phyloP scores from a whole-genome alignment of 2,329 filamentous ascomycete species.

The Thelonectria olida region DNA sequence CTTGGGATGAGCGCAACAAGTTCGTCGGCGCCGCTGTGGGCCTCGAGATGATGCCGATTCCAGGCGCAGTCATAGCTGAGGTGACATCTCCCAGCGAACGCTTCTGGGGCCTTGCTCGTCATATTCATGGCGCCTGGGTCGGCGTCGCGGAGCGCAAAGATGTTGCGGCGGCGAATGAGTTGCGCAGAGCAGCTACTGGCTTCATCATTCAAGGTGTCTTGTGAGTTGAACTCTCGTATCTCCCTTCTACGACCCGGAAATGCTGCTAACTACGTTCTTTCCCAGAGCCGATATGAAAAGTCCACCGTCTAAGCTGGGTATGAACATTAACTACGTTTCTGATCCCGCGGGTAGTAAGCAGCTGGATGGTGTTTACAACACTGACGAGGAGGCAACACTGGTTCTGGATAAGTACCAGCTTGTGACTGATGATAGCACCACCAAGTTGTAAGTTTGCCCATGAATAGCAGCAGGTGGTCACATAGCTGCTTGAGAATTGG shows the following conservation, averaged over 20 bases:
- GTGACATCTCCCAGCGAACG: neutral
- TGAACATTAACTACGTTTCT: slow-evolving; percentile 10
- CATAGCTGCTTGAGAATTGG: neutral
- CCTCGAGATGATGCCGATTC: slow-evolving; percentile 14
- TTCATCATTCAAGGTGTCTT: slow-evolving; percentile 7
- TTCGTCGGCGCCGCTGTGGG: slow-evolving; percentile 14
- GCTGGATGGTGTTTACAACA: neutral
- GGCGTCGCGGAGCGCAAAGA: slow-evolving; percentile 9
- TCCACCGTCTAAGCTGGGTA: neutral
- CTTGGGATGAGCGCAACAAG: slow-evolving; percentile 12
- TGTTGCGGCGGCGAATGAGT: slow-evolving; percentile 11
- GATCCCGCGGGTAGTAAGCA: slow-evolving; percentile 15
- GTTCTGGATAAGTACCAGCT: slow-evolving; percentile 6
- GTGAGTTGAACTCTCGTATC: neutral
- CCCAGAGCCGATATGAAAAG: neutral
- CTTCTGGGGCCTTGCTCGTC: slow-evolving; percentile 10
- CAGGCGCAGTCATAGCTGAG: neutral
- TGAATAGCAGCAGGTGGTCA: too few species aligned
- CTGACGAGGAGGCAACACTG: neutral
- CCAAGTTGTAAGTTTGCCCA: slow-evolving; percentile 8
- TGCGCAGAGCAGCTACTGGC: slow-evolving; percentile 8
- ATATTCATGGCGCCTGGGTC: slow-evolving; percentile 9
- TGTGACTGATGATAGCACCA: slow-evolving; percentile 14
- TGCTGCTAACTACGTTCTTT: neutral
- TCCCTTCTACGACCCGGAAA: neutral